Evolutionary conservation across 306 rosid species (phyloP).

Genomic region (Luffa aegyptiaca): DNA sequence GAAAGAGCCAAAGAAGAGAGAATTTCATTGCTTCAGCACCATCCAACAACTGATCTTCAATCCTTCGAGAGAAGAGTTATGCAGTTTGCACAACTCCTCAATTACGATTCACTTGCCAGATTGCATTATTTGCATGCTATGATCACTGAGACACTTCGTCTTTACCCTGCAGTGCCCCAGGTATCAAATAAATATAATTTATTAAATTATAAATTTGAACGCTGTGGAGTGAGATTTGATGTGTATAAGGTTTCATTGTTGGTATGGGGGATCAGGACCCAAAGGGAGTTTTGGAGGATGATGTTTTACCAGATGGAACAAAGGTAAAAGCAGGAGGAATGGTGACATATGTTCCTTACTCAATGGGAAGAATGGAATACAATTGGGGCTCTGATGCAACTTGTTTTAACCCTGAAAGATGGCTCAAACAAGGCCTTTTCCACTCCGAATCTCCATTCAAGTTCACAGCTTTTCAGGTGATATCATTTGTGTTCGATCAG

Average conservation of each 20-base stretch:
- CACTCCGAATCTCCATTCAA: slow-evolving; percentile 72
- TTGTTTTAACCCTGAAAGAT: slow-evolving; percentile 69
- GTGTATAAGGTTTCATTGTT: background rate
- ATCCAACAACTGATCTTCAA: slow-evolving; percentile 33
- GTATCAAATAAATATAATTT: slow-evolving; percentile 10
- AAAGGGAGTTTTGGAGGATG: slow-evolving; percentile 73
- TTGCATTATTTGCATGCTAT: slow-evolving; percentile 75
- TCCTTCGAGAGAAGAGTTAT: slow-evolving; percentile 48
- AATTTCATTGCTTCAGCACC: slow-evolving; percentile 30
- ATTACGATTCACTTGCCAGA: slow-evolving; percentile 55
- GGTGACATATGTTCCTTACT: slow-evolving; percentile 95
- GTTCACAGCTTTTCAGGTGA: slow-evolving; percentile 90
- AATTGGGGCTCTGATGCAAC: slow-evolving; percentile 87
- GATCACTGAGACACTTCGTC: slow-evolving; percentile 79
- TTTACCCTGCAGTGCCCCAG: slow-evolving; percentile 97
- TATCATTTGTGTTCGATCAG: background rate
- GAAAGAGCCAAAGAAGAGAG: slow-evolving; percentile 46
- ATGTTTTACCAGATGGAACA: slow-evolving; percentile 88
- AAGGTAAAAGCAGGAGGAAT: slow-evolving; percentile 86
- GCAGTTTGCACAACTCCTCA: slow-evolving; percentile 49
- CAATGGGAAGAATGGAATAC: slow-evolving; percentile 94
- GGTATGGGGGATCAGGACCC: slow-evolving; percentile 42
- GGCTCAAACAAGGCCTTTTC: slow-evolving; percentile 69
- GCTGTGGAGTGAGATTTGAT: too few species aligned
- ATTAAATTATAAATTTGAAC: too few species aligned